Conservation (phyloP, 345 rosid genomes). For the Populus davidiana region DNA sequence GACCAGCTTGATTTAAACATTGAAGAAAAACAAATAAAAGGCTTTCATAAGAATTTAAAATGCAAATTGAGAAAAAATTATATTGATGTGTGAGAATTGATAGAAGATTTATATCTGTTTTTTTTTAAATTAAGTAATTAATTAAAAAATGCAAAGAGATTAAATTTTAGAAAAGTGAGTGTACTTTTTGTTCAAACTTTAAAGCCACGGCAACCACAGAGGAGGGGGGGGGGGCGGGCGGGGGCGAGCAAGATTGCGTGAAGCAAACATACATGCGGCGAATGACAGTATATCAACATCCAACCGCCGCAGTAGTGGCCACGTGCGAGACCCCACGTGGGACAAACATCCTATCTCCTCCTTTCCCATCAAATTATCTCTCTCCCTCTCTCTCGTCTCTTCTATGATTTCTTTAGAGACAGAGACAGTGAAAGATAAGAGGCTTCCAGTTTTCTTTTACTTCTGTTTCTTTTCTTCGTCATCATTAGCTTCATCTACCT, state of each 20-base stretch:
- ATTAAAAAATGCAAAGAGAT: neutral
- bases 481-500: too few relatives aligned
- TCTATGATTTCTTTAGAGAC: constrained; percentile 7
- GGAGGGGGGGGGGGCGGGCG: constrained; percentile 6
- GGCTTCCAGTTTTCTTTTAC: neutral
- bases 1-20: neutral
- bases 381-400: constrained; percentile 22
- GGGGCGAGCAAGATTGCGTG: constrained; percentile 36
- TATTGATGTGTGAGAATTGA: neutral
- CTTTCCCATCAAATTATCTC: neutral
- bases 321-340: constrained; percentile 34
- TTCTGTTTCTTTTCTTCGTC: neutral
- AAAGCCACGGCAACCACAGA: constrained; percentile 35
- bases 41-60: neutral
- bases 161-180: neutral
- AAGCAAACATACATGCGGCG: constrained; percentile 49
- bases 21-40: neutral
- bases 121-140: neutral
- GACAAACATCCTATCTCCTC: constrained; percentile 30
- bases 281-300: constrained; percentile 28
- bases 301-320: constrained; percentile 37
- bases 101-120: neutral
- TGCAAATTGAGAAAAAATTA: too few relatives aligned
- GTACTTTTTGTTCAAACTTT: constrained; percentile 25
- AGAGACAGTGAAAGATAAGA: neutral